These are phyloP conservation scores for Tagetes erecta DNA, from an alignment of 129 eudicot species.

Conservation along the genomic window DNA sequence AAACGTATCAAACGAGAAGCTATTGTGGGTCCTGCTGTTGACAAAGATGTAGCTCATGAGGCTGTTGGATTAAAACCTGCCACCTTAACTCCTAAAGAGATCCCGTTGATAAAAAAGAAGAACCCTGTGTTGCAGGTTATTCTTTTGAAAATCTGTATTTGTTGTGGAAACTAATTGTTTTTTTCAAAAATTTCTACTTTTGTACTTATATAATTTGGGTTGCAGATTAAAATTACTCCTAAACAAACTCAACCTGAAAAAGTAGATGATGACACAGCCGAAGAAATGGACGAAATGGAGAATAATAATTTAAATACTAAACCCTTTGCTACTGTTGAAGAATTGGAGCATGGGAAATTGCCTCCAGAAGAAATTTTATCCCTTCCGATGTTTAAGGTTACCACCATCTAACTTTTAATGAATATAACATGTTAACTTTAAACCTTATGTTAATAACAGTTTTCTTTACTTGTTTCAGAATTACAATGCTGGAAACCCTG, in stretches of 20 bases:
- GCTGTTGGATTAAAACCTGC: conserved; percentile 89
- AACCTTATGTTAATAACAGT: not conserved
- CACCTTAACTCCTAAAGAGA: conserved; percentile 80
- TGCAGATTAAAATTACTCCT: conserved; percentile 74
- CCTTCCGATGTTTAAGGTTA: conserved; percentile 96
- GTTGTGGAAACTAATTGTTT: not conserved
- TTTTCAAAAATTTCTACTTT: not conserved
- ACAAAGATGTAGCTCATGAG: conserved; percentile 87
- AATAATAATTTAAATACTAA: conserved; percentile 28
- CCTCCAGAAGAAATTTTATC: conserved; percentile 92
- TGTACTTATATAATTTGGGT: conserved; percentile 10
- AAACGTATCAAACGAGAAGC: conserved; percentile 49
- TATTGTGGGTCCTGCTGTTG: conserved; percentile 88
- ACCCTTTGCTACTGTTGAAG: conserved; percentile 62
- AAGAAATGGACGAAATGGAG: conserved; percentile 37
- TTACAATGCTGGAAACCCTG: conserved; percentile 82
- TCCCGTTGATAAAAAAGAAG: conserved; percentile 80
- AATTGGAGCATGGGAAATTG: conserved; percentile 66
- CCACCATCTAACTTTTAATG: not conserved
- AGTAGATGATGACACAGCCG: conserved; percentile 30
- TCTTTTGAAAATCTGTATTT: not conserved
- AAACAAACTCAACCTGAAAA: conserved; percentile 56
- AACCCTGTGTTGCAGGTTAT: conserved; percentile 79
- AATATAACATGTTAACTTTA: not conserved
- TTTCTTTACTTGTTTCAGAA: conserved; percentile 54